Base-by-base conservation (phyloP, 257 asterid species). In the Fraxinus quadrangulata region DNA sequence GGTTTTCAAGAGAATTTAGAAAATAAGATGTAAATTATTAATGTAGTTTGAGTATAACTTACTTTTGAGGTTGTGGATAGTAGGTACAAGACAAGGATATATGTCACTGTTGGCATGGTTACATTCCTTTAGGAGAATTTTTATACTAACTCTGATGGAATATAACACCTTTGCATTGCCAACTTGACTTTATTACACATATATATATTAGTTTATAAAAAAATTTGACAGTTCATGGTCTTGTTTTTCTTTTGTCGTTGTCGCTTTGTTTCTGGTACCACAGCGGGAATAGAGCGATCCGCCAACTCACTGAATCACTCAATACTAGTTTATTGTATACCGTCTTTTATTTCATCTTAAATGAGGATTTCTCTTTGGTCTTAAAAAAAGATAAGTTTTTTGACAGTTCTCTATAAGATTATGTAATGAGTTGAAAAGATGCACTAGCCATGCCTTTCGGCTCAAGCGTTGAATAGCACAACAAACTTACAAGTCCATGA, bases 31-130 rank as follows among this genome's bases (percentile, higher is more conserved):
- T 71, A 78, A 76, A 42, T 70, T 39, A 40, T 10, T 70, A 74
- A 63, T 74, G 71, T 63, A 70, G 63, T 73, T 85, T 79, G 89
- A 85, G 92, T 88, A 84, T 81, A 86, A 82, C 84, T 82, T 82
- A 88, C 87, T 82, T 88, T 77, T 42, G 69, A 34, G 81, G 47
- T 77, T 74, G 36, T 78, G 69, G 74, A 82, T 79, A 81, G 87
- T 86, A 78, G 90, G 92, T 84, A 79, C 69, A 86, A 81, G 92
- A 88, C 79, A 88, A 83, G 85, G 92, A 88, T 88, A 86, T 83
- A 79, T 75, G 82, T 77, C 85, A 42, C 77, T 80, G 67, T 84
- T 73, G 75, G 77, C 77, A 78, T 78, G 42, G 81, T 77, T 75
- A 84, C 84, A 77, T 85, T 85, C 84, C 74, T 79, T 72, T 21